These are phyloP conservation scores for Rhododendron henanense DNA, from an alignment of 148 eudicot genomes.

Conservation along the genomic window DNA sequence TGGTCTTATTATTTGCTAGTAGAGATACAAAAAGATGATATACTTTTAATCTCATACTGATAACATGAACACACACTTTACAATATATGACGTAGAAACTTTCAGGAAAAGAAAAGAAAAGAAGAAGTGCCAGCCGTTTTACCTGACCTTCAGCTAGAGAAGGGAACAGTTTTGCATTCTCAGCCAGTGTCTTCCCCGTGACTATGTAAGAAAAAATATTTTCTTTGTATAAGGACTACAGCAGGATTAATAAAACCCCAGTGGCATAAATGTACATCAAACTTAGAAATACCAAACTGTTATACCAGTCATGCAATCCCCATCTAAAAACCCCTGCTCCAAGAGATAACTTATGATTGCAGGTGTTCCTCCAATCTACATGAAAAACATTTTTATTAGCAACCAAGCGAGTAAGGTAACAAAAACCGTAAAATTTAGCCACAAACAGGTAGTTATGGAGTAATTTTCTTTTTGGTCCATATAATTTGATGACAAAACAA, in stretches of 20 bases:
- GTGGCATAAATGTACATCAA: neutral
- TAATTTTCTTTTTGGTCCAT: neutral
- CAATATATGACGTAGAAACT: neutral
- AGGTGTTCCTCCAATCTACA: constrained; percentile 94
- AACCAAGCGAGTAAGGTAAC: neutral
- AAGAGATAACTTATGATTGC: constrained; percentile 77
- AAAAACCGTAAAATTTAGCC: neutral
- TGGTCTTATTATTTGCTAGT: constrained; percentile 86
- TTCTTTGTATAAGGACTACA: neutral
- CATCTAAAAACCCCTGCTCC: constrained; percentile 79
- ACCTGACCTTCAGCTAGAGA: constrained; percentile 94
- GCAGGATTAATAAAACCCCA: constrained; percentile 2
- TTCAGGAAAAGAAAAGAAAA: neutral
- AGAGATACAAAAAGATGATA: constrained; percentile 3
- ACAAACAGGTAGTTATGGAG: neutral
- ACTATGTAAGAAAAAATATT: constrained; percentile 35
- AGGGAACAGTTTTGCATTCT: constrained; percentile 86
- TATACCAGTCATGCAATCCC: constrained; percentile 93
- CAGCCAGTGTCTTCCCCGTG: constrained; percentile 91
- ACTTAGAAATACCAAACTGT: constrained; percentile 3
- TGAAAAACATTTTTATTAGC: neutral
- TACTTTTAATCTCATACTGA: neutral
- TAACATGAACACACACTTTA: neutral
- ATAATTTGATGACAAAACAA: neutral
- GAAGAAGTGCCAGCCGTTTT: constrained; percentile 13